Conservation (phyloP, 148 eudicot species). For the Camellia lanceoleosa region DNA sequence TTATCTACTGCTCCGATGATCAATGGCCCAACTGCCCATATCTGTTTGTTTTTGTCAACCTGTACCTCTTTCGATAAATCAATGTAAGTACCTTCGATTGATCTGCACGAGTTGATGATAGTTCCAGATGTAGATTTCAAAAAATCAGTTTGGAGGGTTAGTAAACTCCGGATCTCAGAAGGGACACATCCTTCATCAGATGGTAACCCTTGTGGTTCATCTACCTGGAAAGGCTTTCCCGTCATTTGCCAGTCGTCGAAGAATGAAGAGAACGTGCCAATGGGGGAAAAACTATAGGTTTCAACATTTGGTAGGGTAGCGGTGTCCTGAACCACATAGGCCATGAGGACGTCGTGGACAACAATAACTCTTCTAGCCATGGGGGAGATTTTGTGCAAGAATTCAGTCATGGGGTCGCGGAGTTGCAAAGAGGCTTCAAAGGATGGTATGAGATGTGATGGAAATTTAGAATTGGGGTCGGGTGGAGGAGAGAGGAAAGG, state of each 20-base stretch:
- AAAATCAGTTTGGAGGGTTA: background rate
- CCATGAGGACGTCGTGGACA: conserved; percentile 17
- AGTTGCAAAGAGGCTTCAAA: background rate
- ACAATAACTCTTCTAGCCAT: background rate
- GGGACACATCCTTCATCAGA: no score
- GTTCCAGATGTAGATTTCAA: conserved; percentile 22
- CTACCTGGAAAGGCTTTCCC: no score
- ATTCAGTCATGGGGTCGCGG: background rate
- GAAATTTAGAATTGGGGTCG: no score
- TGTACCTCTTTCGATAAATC: conserved; percentile 4
- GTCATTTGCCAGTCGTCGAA: background rate
- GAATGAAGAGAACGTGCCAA: background rate
- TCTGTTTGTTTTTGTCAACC: no score
- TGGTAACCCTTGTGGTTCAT: no score
- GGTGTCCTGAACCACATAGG: conserved; percentile 20
- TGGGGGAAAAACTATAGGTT: background rate
- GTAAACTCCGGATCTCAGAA: no score
- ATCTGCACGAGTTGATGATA: conserved; percentile 30
- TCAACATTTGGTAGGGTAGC: background rate
- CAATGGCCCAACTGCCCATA: no score
- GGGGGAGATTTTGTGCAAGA: background rate
- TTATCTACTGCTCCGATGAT: no score
- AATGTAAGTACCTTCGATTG: conserved; percentile 29
- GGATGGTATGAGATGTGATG: background rate
- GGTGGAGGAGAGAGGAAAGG: background rate